Base-by-base conservation (phyloP, 371 early-diverging fungal genomes). In the Coemansia sp. region DNA sequence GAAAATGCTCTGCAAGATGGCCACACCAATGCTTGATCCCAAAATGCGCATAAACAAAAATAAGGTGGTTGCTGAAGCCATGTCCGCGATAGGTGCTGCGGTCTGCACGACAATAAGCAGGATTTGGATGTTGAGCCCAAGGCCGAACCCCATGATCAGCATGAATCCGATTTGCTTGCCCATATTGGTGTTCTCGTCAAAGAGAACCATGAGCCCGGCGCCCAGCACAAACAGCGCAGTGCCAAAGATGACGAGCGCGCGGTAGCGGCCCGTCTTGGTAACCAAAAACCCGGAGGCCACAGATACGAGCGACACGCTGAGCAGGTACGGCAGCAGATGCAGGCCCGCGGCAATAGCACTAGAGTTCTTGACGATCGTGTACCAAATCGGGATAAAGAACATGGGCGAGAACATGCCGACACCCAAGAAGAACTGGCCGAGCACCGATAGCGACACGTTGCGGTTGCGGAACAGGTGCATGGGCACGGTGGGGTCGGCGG, bases 341-440 rank as follows among this genome's bases (percentile, higher is more conserved):
- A 89, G 57, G n/a, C 90, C 89, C 3, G 89, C 80, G 6, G 58
- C 43, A 0, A 84, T 88, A 1, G 88, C 81, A 1, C 73, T 60
- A 26, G 26, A 26, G 53, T 53, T 53, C 63, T 81, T 69, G 41
- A 91, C 90, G 40, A 91, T 85, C 64, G 89, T 90, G 78, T 90
- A 90, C 76, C 87, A 94, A 8, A 90, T 78, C 13, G 94, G 93
- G 0, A 89, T 63, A 49, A 84, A 88, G 63, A 83, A 87, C 49
- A 87, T 74, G 6, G 80, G 63, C 1, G 73, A 70, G 47, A 83
- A 81, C 76, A 86, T 85, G 16, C 72, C 71, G 51, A 83, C 73
- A 16, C 87, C 85, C 31, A 81, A 55, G 36, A 72, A 72, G 48
- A 79, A 69, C 56, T 75, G 74, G 20, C 79, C 62, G 6, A 77